Evolutionary conservation across 495 filamentous ascomycete genomes (phyloP), one percentile per base, ranked within the genome.

Genomic region (Cladorrhinum samala): DNA sequence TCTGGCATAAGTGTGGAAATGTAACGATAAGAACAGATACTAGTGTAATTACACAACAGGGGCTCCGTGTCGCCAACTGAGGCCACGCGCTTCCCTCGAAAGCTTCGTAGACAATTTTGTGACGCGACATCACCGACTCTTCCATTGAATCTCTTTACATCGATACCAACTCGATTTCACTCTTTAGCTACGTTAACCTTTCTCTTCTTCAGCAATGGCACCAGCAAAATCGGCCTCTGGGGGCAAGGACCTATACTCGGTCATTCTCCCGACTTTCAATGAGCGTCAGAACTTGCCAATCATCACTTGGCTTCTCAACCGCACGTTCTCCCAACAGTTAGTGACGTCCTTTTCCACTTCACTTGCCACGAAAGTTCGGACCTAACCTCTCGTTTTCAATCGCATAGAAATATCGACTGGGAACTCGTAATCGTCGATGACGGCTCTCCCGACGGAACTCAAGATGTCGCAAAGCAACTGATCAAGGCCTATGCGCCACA

Each of bases 351-450:
- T 46, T 17, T n/a, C 1, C 20, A 50, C 6, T 25, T 46, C 17
- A 13, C 14, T 8, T 18, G 8, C 8, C 9, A 11, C 11, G 25
- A 43, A 25, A 9, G 25, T 36, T 5, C 16, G 33, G n/a, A 1
- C 14, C 14, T 37, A 14, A 37, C n/a, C n/a, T n/a, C n/a, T 37
- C 30, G 14, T 37, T 37, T 37, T 14, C 7, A 7, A 14, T 41
- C 9, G 39, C 39, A n/a, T 59, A 95, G 89, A 60, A 86, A 91
- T n/a, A 81, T 98, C 64, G 84, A 96, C 68, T 98, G 90, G 88
- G 93, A 98, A 77, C 77, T 98, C 66, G 83, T 98, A 49, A 90
- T 97, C 70, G 88, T 98, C 63, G 93, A 98, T 79, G 93, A 98
- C 72, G 92, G 83, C 75, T 96, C 91, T 58, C 93, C 94, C 55